These are phyloP conservation scores for Cetraspora pellucida DNA, from an alignment of 192 early-diverging fungal genomes.

Conservation along the genomic window DNA sequence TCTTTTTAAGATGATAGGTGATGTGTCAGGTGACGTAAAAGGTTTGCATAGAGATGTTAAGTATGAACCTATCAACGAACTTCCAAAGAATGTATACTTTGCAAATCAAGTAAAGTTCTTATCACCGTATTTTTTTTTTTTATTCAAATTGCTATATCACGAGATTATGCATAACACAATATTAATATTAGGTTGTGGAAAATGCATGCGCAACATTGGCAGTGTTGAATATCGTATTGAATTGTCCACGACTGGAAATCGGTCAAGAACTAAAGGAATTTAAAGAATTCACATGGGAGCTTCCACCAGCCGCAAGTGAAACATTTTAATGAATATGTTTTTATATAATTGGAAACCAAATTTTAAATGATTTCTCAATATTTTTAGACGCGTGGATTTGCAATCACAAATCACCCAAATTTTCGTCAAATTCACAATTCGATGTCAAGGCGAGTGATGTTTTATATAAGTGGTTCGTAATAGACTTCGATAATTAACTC, in stretches of 20 bases:
- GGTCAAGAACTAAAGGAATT: conserved; percentile 58
- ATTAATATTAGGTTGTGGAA: conserved; percentile 57
- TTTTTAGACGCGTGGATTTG: conserved; percentile 52
- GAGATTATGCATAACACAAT: not conserved
- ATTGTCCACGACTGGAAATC: conserved; percentile 56
- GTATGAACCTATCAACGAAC: conserved; percentile 3
- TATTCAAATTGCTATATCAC: not conserved
- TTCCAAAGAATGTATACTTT: conserved; percentile 36
- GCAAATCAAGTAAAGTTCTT: conserved; percentile 36
- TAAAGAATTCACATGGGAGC: conserved; percentile 60
- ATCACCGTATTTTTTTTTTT: not conserved
- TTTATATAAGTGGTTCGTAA: not conserved
- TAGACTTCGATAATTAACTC: not conserved
- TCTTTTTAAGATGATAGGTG: conserved; percentile 56
- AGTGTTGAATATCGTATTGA: conserved; percentile 65
- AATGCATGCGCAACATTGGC: conserved; percentile 77
- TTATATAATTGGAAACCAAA: not conserved
- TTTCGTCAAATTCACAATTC: conserved; percentile 63
- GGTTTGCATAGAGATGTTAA: conserved; percentile 25
- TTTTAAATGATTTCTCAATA: not conserved
- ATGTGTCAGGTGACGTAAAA: not conserved
- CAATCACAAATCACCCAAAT: conserved; percentile 59
- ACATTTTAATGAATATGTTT: not conserved
- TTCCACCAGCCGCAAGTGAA: conserved; percentile 52
- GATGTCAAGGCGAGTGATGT: conserved; percentile 45